Evolutionary conservation across 1,139 yeast species (phyloP).

Genomic region (Yamadazyma blattariae): DNA sequence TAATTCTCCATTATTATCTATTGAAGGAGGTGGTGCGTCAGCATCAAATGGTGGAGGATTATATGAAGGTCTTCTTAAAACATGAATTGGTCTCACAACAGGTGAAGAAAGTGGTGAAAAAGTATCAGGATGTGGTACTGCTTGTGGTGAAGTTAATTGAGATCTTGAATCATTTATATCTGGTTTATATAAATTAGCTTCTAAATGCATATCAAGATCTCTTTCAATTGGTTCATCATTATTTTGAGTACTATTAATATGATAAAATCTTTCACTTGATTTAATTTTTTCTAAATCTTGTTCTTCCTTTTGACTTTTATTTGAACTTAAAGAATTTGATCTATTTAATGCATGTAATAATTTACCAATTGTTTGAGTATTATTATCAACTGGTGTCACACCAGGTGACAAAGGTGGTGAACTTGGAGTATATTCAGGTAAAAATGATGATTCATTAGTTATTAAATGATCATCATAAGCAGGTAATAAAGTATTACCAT

Average conservation of each 20-base stretch:
- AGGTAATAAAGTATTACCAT: constrained; percentile 68
- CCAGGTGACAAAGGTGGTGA: constrained; percentile 52
- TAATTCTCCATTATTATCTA: constrained; percentile 10
- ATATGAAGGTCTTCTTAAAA: constrained; percentile 33
- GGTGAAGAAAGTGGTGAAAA: constrained; percentile 40
- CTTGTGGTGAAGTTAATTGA: constrained; percentile 55
- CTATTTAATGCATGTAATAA: constrained; percentile 13
- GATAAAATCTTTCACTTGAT: constrained; percentile 24
- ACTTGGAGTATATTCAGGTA: constrained; percentile 22
- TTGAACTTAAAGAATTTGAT: constrained; percentile 10
- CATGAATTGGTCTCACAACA: constrained; percentile 32
- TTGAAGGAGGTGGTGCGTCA: constrained; percentile 24
- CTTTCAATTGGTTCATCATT: constrained; percentile 41
- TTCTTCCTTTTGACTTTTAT: constrained; percentile 4
- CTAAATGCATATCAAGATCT: constrained; percentile 45
- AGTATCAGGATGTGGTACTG: constrained; percentile 46
- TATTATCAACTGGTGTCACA: constrained; percentile 47
- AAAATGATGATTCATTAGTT: constrained; percentile 11
- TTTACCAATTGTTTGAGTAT: constrained; percentile 16
- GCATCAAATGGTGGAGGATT: constrained; percentile 46
- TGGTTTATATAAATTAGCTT: constrained; percentile 65
- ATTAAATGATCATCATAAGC: constrained; percentile 40
- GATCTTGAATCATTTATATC: constrained; percentile 26
- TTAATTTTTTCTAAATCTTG: constrained; percentile 1
- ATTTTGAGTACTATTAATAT: constrained; percentile 22